Percentiles rank a stretch among this genome's conserved stretches.
Conservation (phyloP, 306 rosid species). For the Biancaea sappan region DNA sequence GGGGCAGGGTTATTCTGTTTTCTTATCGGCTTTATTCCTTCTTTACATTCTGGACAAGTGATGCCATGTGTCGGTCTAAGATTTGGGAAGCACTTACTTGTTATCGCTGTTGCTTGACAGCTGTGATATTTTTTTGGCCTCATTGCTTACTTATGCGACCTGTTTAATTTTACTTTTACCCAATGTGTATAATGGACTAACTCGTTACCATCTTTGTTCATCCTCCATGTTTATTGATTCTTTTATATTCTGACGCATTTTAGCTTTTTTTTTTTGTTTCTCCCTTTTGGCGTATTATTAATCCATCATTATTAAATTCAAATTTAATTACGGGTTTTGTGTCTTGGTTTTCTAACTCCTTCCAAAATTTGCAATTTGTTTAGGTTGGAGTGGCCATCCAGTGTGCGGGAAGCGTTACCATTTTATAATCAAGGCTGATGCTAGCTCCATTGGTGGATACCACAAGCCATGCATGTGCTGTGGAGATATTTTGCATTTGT, state of each 20-base stretch:
- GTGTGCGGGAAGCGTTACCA: constrained; percentile 92
- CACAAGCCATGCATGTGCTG: constrained; percentile 98
- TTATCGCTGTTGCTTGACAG: constrained; percentile 38
- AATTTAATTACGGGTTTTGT: constrained; percentile 7
- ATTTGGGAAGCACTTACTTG: background rate
- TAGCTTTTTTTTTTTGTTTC: background rate
- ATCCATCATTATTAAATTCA: background rate
- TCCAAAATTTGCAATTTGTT: constrained; percentile 8
- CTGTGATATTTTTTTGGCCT: constrained; percentile 15
- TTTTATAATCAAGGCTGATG: constrained; percentile 90
- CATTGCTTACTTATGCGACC: background rate
- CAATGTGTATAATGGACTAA: background rate
- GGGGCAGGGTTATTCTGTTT: background rate
- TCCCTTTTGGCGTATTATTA: background rate
- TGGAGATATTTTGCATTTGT: constrained; percentile 88
- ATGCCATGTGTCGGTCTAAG: constrained; percentile 21
- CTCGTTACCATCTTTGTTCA: background rate
- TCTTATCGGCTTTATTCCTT: background rate
- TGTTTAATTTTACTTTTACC: background rate
- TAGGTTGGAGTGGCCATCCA: constrained; percentile 98
- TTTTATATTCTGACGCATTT: background rate
- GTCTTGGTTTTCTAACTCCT: constrained; percentile 15
- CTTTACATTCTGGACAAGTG: background rate
- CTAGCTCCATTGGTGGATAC: constrained; percentile 92
- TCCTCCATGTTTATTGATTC: background rate